Evolutionary conservation across 164 flowering plant genomes (phyloP), one percentile per base, ranked within the genome.

Genomic region (Chimonanthus salicifolius): DNA sequence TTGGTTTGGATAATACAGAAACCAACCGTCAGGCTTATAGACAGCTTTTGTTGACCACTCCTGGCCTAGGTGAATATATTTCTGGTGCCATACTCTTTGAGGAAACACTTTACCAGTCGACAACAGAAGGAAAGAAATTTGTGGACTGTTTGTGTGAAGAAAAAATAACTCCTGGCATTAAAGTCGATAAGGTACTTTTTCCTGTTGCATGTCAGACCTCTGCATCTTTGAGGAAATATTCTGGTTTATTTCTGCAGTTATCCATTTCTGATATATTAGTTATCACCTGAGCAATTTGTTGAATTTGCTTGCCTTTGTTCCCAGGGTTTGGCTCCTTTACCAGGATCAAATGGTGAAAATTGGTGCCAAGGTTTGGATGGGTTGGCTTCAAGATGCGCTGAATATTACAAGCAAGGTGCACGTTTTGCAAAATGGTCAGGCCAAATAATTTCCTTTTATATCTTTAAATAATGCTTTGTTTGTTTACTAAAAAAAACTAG

Each of bases 41-140:
- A 33, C 33, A 33, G 33, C 33, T 33, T 33, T 33, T 91, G 77
- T 82, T 91, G 80, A 88, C 92, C 13, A 87, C 97, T 74, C 97
- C 97, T 73, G 92, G 91, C 66, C 83, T 91, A 3, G 97, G 97
- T 43, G 89, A 92, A 46, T 89, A 90, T 71, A 90, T 92, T 63
- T 92, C 97, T 77, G 97, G 97, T 62, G 86, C 97, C 74, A 92
- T 92, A 78, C 84, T 92, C 69, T 92, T 92, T 64, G 97, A 92
- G 85, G 97, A 92, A 75, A 92, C 97, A 5, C 93, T 92, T n/a
- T 92, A 87, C 85, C 97, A 92, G 77, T 92, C 97, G 20, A 92
- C 97, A 58, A 84, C 87, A 15, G 88, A 89, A 71, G 97, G 97
- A 13, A 89, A 87, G 85, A 89, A 85, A 77, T 85, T 92, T 75